Base-by-base conservation (phyloP, 768 basidiomycete species). In the Mycena filopes region DNA sequence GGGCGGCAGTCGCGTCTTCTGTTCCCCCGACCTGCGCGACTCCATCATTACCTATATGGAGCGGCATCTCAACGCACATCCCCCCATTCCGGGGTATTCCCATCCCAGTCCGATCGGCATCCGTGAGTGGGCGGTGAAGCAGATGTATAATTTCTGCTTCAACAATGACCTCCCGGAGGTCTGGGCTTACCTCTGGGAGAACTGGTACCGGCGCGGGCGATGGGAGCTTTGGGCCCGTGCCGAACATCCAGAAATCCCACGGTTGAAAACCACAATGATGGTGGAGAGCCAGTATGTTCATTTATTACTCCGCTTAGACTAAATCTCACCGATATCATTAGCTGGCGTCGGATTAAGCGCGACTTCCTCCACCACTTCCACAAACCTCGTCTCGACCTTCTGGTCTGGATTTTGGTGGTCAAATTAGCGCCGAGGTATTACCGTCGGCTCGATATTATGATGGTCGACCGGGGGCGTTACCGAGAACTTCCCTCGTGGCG, bases 271-370 rank as follows among this genome's bases (percentile, higher is more conserved):
- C 5, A 55, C 54, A 8, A 55, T 55, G 40, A 55, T 55, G 38
- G 21, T 40, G 2, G 54, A 55, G 20, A 55, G 54, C 54, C 54
- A 55, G 54, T 23, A 29, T 15, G 46, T 47, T 47, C 33, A 7
- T 33, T 12, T 33, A 6, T 12, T 12, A 12, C 33, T 33, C n/a
- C n/a, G n/a, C n/a, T 33, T 33, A 6, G 12, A 33, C 33, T 33
- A 7, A 7, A 33, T 33, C 6, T 12, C 33, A 33, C 12, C 12
- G 33, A 7, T 33, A 6, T 33, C 6, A 33, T 33, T 33, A 76
- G 76, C 61, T 78, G 75, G 75, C 69, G 70, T 2, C 59, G 58
- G 10, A 76, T 78, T 41, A 78, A 78, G 60, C 25, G 73, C 1
- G 70, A 77, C 40, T 77, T 66, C 53, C 66, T 77, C 3, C 33